Evolutionary conservation across 2,329 filamentous ascomycete species (phyloP).

Genomic region (Thelonectria blattea): DNA sequence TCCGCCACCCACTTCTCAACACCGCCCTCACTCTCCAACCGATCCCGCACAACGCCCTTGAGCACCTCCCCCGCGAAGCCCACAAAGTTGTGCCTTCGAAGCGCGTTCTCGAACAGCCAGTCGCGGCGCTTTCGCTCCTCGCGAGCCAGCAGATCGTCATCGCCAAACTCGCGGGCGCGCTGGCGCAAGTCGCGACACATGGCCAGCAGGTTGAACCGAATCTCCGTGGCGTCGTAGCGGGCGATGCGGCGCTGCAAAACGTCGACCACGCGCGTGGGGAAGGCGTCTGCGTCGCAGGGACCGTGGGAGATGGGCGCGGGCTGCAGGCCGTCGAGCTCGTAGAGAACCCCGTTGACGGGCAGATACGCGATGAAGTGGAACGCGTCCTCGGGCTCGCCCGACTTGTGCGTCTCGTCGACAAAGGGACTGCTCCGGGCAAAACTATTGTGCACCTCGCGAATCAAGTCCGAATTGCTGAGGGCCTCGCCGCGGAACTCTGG

Average conservation of each 20-base stretch:
- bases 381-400: slow-evolving; percentile 79
- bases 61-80: slow-evolving; percentile 91
- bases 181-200: slow-evolving; percentile 85
- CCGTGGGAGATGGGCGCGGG: slow-evolving; percentile 92
- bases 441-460: slow-evolving; percentile 84
- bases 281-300: slow-evolving; percentile 69
- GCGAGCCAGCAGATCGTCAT: slow-evolving; percentile 75
- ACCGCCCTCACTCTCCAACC: slow-evolving; percentile 67
- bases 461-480: slow-evolving; percentile 68
- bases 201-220: slow-evolving; percentile 93
- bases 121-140: slow-evolving; percentile 84
- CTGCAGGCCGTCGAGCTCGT: slow-evolving; percentile 95
- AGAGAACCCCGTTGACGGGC: slow-evolving; percentile 77
- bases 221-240: slow-evolving; percentile 85
- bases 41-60: slow-evolving; percentile 80
- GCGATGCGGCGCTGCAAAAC: slow-evolving; percentile 84
- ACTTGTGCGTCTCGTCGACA: slow-evolving; percentile 79
- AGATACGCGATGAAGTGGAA: slow-evolving; percentile 99
- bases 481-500: slow-evolving; percentile 70
- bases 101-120: slow-evolving; percentile 95
- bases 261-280: slow-evolving; percentile 81
- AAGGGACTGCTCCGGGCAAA: slow-evolving; percentile 91
- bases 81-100: slow-evolving; percentile 93
- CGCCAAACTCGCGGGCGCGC: slow-evolving; percentile 80
- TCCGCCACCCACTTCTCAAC: slow-evolving; percentile 79